phyloP scores from a whole-genome alignment of 352 stramenopile species.

The Globisporangium uncinulatum region DNA sequence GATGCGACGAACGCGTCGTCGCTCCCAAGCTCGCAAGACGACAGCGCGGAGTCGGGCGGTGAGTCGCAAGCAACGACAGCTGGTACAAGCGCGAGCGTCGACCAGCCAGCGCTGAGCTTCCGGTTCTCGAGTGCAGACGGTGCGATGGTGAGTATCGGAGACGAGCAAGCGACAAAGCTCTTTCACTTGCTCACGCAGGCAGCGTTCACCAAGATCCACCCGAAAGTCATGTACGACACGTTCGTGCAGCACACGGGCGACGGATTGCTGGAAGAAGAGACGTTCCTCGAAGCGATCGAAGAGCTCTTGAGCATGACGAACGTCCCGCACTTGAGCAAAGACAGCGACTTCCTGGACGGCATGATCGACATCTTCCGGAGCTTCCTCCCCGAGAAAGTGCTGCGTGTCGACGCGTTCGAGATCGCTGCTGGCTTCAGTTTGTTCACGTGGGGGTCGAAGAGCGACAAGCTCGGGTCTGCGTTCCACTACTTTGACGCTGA shows the following conservation, averaged over 20 bases:
- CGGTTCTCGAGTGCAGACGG: slow-evolving; percentile 67
- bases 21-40: slow-evolving; percentile 10
- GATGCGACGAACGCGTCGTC: slow-evolving; percentile 9
- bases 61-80: slow-evolving; percentile 16
- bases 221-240: slow-evolving; percentile 79
- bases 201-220: slow-evolving; percentile 62
- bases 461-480: slow-evolving; percentile 73
- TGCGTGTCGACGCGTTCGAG: slow-evolving; percentile 76
- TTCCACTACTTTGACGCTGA: slow-evolving; percentile 87
- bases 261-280: slow-evolving; percentile 76
- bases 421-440: slow-evolving; percentile 78
- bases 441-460: slow-evolving; percentile 81
- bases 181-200: slow-evolving; percentile 62
- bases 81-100: slow-evolving; percentile 8
- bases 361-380: slow-evolving; percentile 75
- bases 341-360: slow-evolving; percentile 66
- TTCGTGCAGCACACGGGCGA: slow-evolving; percentile 84
- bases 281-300: slow-evolving; percentile 74
- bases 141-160: slow-evolving; percentile 45
- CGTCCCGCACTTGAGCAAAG: slow-evolving; percentile 60
- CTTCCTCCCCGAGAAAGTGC: slow-evolving; percentile 59
- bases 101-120: slow-evolving; percentile 39
- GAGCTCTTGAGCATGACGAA: slow-evolving; percentile 77
- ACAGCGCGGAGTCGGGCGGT: slow-evolving; percentile 10
- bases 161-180: slow-evolving; percentile 50